Evolutionary conservation across 371 early-diverging fungal species (phyloP), one percentile per base, ranked within the genome.

Genomic region (Mucor plumbeus): DNA sequence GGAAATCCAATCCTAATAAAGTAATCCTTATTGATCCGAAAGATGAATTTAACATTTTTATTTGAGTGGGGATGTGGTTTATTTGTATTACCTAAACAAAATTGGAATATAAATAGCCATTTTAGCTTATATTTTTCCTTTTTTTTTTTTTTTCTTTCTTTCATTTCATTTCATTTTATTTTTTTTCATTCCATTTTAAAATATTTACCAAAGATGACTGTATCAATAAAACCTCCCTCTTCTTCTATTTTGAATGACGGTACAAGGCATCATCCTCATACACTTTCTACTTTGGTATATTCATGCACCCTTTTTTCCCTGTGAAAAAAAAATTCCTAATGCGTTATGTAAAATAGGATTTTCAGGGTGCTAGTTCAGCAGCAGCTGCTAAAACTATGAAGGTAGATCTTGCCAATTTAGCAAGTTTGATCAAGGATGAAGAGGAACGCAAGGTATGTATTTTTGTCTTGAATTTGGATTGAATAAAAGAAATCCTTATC

Each of bases 371-470:
- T 15, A 86, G 85, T 67, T 85, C 83, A 70, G 87, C 87, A 60
- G 86, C 87, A 44, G 88, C 87, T 54, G 90, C 90, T 47, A 88
- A 85, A 59, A 82, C 88, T 59, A 89, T 89, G 88, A 86, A 85
- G 56, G 73, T 78, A 38, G 90, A 89, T 61, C 73, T 89, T 61
- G 82, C 83, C 59, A 84, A 80, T 21, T 64, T 89, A 48, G 78
- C 78, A 55, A 63, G 79, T 55, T 80, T 81, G 59, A 78, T 87
- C 69, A 72, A 81, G 65, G 77, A 82, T 36, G 83, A 82, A 71
- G 78, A 80, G 41, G 84, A 83, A 61, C 80, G 86, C 75, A 84
- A 85, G 81, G 89, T 87, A 81, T 69, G 54, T 54, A 21, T 26
- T 26, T 26, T 50, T 21, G 26, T 21, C 26, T 38, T 38, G 38